Conservation (phyloP, 257 asterid genomes). For the Lycium ferocissimum region DNA sequence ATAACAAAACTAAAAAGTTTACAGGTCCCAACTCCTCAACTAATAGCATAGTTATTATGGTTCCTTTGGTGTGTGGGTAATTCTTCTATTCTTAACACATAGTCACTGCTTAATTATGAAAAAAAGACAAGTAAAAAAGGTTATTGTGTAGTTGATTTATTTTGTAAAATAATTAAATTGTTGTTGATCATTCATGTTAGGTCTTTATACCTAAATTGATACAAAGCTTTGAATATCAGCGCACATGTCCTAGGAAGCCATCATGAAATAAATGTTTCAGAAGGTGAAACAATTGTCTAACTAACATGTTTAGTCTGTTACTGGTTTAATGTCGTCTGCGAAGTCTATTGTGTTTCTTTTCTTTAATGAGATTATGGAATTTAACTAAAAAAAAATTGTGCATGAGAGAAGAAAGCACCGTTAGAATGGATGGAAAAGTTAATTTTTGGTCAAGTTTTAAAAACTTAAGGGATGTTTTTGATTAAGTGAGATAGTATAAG, state of each 20-base stretch:
- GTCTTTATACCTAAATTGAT: not conserved
- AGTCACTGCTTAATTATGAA: no score
- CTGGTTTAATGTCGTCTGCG: not conserved
- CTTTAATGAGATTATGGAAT: not conserved
- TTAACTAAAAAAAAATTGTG: not conserved
- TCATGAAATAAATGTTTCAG: not conserved
- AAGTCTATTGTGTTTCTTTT: no score
- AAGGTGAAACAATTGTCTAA: not conserved
- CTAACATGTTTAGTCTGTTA: not conserved
- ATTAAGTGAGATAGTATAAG: not conserved
- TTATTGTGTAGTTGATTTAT: no score
- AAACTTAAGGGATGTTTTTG: no score
- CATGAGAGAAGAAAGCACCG: not conserved
- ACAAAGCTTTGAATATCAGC: no score
- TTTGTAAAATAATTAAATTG: no score
- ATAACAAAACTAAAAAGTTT: not conserved
- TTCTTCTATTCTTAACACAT: no score
- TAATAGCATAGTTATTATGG: no score
- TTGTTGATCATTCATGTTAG: no score
- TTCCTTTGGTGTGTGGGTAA: no score
- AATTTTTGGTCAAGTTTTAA: not conserved
- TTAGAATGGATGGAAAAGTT: not conserved
- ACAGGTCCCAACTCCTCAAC: not conserved
- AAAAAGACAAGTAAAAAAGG: no score
- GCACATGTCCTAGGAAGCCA: not conserved